Evolutionary conservation across 352 stramenopile genomes (phyloP).

Genomic region (Peronospora farinosa): DNA sequence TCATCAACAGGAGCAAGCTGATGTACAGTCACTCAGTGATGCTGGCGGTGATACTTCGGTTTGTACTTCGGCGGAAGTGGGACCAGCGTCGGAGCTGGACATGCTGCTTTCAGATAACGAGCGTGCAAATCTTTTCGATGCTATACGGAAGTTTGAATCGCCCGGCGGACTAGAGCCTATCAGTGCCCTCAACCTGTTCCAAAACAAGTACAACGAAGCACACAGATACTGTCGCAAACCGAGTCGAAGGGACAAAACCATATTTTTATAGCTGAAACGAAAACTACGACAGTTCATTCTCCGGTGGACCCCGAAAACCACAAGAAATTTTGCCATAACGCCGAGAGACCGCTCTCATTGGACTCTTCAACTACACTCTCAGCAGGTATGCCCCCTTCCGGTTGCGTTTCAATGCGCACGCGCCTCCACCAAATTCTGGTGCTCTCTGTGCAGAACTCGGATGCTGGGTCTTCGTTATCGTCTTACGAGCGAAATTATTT

Average conservation of each 20-base stretch:
- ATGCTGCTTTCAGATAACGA: constrained; percentile 64
- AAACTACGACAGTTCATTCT: constrained; percentile 19
- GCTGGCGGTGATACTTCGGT: constrained; percentile 10
- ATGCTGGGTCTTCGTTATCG: constrained; percentile 40
- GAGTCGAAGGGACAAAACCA: constrained; percentile 21
- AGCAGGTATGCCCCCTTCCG: constrained; percentile 20
- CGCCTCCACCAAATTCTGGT: constrained; percentile 41
- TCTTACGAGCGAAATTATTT: constrained; percentile 45
- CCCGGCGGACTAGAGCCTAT: constrained; percentile 17
- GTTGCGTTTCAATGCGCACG: constrained; percentile 33
- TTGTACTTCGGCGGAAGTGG: constrained; percentile 14
- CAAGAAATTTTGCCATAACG: constrained; percentile 18
- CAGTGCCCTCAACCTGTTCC: constrained; percentile 8
- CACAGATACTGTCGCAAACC: constrained; percentile 6
- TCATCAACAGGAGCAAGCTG: constrained; percentile 14
- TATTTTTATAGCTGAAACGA: constrained; percentile 4
- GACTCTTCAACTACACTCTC: constrained; percentile 23
- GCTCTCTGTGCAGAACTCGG: constrained; percentile 38
- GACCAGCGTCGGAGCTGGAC: constrained; percentile 34
- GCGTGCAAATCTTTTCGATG: constrained; percentile 56
- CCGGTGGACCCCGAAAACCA: constrained; percentile 19
- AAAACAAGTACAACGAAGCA: constrained; percentile 9
- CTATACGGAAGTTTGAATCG: constrained; percentile 64
- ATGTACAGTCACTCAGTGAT: constrained; percentile 8
- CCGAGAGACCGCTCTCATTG: constrained; percentile 27